These are phyloP conservation scores for Globisporangium spinosum DNA, from an alignment of 352 stramenopile species.

Conservation along the genomic window DNA sequence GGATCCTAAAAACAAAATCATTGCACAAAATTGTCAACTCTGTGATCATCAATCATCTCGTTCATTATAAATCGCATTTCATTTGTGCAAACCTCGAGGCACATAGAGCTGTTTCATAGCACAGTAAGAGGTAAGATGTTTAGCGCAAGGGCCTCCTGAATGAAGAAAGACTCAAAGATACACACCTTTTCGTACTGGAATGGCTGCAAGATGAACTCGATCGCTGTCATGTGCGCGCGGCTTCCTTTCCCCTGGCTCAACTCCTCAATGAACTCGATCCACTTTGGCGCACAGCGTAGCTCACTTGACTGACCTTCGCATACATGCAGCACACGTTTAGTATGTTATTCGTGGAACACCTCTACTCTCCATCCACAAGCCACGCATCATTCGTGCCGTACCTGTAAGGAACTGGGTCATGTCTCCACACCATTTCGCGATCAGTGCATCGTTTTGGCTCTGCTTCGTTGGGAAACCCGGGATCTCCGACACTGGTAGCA, in stretches of 20 bases:
- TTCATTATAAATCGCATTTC: neutral
- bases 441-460: constrained; percentile 38
- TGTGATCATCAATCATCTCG: neutral
- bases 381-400: neutral
- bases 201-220: constrained; percentile 82
- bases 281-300: constrained; percentile 37
- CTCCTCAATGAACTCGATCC: constrained; percentile 58
- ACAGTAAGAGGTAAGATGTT: neutral
- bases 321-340: neutral
- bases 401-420: constrained; percentile 57
- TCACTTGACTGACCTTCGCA: constrained; percentile 17
- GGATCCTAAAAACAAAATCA: constrained; percentile 27
- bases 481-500: neutral
- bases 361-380: neutral
- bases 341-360: neutral
- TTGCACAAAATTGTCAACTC: constrained; percentile 5
- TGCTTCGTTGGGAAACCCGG: constrained; percentile 53
- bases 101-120: constrained; percentile 15
- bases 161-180: neutral
- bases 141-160: neutral
- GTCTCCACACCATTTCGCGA: constrained; percentile 65
- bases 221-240: constrained; percentile 69
- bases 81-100: constrained; percentile 13
- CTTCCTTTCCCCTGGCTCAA: constrained; percentile 38
- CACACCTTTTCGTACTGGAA: constrained; percentile 67